Conservation (phyloP, 108 stramenopile genomes). For the Nannochloropsis granulata region DNA sequence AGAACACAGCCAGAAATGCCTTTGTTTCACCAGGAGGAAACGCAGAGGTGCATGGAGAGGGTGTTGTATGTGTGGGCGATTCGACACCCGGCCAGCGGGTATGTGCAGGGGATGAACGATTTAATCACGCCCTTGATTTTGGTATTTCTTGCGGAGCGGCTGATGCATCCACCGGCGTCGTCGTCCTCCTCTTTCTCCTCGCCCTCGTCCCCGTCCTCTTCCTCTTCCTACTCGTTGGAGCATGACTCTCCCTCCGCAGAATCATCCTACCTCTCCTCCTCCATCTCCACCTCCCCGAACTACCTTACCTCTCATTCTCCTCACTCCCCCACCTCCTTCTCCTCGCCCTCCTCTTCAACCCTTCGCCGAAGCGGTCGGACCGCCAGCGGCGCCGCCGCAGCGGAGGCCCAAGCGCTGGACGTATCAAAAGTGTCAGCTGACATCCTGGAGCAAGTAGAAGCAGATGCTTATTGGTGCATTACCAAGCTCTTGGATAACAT, state of each 20-base stretch:
- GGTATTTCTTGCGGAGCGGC: constrained; percentile 66
- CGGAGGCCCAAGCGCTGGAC: constrained; percentile 11
- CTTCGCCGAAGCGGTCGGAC: not conserved
- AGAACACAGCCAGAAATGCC: constrained; percentile 75
- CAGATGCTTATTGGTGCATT: constrained; percentile 95
- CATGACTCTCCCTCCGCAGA: not conserved
- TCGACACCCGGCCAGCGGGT: constrained; percentile 75
- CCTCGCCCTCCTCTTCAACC: not conserved
- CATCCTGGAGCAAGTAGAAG: constrained; percentile 48
- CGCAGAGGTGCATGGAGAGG: constrained; percentile 51
- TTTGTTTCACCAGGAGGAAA: constrained; percentile 70
- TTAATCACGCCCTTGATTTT: constrained; percentile 75
- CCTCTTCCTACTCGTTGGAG: not conserved
- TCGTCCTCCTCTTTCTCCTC: not conserved
- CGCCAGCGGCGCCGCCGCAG: not conserved
- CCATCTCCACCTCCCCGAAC: no score
- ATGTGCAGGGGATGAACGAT: constrained; percentile 94
- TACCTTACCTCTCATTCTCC: not conserved
- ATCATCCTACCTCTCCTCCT: not conserved
- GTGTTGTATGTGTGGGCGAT: constrained; percentile 92
- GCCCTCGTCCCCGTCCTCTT: not conserved
- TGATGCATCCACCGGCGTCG: constrained; percentile 26
- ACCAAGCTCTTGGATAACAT: constrained; percentile 85
- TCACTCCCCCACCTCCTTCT: not conserved
- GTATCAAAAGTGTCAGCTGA: constrained; percentile 20